Base-by-base conservation (phyloP, 2,329 filamentous ascomycete genomes). In the Sporothrix sp. region DNA sequence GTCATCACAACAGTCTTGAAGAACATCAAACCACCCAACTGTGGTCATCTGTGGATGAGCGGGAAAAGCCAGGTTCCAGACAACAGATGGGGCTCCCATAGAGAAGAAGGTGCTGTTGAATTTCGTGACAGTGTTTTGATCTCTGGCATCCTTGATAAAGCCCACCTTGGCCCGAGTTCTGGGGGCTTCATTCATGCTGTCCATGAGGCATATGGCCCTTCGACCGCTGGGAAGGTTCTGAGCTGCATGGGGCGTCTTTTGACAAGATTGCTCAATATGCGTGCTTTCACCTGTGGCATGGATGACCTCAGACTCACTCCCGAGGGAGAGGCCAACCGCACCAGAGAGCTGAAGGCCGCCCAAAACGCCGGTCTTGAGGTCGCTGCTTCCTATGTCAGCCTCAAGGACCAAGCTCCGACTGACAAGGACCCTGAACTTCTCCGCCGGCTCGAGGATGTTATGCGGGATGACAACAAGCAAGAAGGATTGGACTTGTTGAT, bases 241-340 rank as follows among this genome's bases (percentile, higher is more conserved):
- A 94, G 89, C 71, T 85, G 91, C 58, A 75, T 98, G 50, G 93
- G 93, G 49, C 82, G 93, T 51, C 74, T 98, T 23, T 70, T 98
- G 56, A 98, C 93, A 0, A 85, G 90, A 61, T 84, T 90, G 57
- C 75, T 97, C 54, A 87, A 93, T 62, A 95, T 96, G 82, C 79
- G 90, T 47, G 93, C 91, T 2, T 97, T 97, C 65, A 93, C 87
- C 57, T 98, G 93, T 66, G 94, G 94, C 64, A 95, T 98, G 68
- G 91, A 98, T 61, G 94, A 98, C 72, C 74, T 98, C 52, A 81
- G 85, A 52, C 78, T 98, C 47, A 97, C 91, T 0, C 72, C 78
- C 1, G 72, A 85, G 55, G 91, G 93, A 48, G 89, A 98, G 63
- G 70, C 71, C 50, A 72, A 75, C 48, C 82, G 93, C 37, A 78